These are phyloP conservation scores for Aquilaria malaccensis DNA, from an alignment of 345 rosid species.

Conservation along the genomic window DNA sequence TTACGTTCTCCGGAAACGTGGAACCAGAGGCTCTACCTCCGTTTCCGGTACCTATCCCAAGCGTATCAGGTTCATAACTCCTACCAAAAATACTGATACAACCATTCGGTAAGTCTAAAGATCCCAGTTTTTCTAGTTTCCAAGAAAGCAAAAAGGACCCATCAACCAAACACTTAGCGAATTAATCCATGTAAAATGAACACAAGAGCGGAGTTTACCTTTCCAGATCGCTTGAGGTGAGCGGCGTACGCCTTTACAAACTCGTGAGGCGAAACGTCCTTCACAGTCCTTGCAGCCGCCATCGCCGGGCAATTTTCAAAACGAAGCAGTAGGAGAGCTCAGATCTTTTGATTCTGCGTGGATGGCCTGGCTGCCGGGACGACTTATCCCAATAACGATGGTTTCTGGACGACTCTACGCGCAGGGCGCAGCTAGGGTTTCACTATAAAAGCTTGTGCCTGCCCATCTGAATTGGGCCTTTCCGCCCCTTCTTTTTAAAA, in stretches of 20 bases:
- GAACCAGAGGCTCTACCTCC: no score
- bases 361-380: no score
- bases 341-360: conserved; percentile 8
- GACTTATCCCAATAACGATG: no score
- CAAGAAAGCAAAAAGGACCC: background rate
- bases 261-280: conserved; percentile 84
- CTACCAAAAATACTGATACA: background rate
- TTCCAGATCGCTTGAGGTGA: conserved; percentile 88
- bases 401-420: no score
- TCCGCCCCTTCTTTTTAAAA: no score
- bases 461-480: no score
- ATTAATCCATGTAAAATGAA: background rate
- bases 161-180: background rate
- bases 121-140: background rate
- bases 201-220: conserved; percentile 27
- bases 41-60: no score
- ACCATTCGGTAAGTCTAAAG: background rate
- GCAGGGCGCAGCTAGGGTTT: no score
- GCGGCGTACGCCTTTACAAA: conserved; percentile 79
- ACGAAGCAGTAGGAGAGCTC: conserved; percentile 1
- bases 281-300: conserved; percentile 60
- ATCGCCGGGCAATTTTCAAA: conserved; percentile 14
- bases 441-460: no score
- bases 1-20: no score
- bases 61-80: background rate